These are phyloP conservation scores for Xylaria acuta DNA, from an alignment of 495 filamentous ascomycete genomes.

Conservation along the genomic window DNA sequence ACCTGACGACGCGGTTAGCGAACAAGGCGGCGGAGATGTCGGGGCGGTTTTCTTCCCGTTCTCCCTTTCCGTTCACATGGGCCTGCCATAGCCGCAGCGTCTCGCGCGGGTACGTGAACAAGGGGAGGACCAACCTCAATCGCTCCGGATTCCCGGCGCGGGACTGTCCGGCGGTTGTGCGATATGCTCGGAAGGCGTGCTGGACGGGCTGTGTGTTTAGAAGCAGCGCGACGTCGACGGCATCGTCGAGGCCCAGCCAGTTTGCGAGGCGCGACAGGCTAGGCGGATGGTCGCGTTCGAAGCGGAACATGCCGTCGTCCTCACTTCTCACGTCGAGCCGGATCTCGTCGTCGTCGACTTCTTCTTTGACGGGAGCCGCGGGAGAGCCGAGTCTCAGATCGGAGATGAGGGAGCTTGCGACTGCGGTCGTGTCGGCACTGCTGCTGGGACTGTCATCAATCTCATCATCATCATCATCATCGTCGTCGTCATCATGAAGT, in stretches of 20 bases:
- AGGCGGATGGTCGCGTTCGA: not conserved
- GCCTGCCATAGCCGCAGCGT: not conserved
- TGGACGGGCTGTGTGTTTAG: not conserved
- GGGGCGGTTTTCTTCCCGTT: not conserved
- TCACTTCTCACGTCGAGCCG: not conserved
- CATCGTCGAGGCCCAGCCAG: constrained; percentile 2
- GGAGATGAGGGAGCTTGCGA: not conserved
- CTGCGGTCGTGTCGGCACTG: not conserved
- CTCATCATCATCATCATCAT: not conserved
- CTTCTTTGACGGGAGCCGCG: not conserved
- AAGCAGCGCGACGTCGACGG: not conserved
- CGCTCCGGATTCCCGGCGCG: not conserved
- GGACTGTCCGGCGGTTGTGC: not conserved
- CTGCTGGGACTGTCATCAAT: not conserved
- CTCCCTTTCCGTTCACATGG: not conserved
- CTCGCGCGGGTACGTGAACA: constrained; percentile 17
- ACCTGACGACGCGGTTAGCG: constrained; percentile 19
- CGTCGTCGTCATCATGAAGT: too few species aligned
- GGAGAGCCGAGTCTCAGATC: not conserved
- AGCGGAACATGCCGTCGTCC: constrained; percentile 5
- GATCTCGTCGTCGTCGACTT: not conserved
- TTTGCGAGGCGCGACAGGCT: not conserved
- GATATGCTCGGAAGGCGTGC: not conserved
- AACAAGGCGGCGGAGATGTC: constrained; percentile 16
- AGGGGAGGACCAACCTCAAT: not conserved